Conservation (phyloP, 345 rosid species). For the Populus alba region DNA sequence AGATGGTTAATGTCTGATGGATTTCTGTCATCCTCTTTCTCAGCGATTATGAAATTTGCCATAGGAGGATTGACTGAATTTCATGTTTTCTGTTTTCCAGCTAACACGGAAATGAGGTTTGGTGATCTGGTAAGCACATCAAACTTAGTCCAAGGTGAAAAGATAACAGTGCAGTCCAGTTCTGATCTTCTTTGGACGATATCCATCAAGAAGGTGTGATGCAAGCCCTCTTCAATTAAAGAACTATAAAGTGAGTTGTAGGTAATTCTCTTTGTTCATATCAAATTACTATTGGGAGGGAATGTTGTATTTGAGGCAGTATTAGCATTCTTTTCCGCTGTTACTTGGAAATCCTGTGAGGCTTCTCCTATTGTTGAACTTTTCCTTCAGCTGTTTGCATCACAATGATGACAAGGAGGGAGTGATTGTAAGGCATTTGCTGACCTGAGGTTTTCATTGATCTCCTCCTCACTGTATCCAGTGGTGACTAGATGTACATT, state of each 20-base stretch:
- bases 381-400: background rate
- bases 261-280: background rate
- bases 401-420: background rate
- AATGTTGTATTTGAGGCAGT: background rate
- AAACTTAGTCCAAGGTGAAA: conserved; percentile 55
- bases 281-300: background rate
- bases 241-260: background rate
- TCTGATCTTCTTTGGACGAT: conserved; percentile 95
- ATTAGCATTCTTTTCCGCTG: background rate
- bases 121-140: conserved; percentile 88
- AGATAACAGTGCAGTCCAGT: conserved; percentile 65
- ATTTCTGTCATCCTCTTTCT: background rate
- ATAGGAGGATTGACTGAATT: background rate
- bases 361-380: background rate
- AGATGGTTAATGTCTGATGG: background rate
- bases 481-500: too few relatives aligned
- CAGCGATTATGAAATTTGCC: background rate
- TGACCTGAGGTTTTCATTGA: background rate
- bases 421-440: background rate
- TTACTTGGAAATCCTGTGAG: background rate
- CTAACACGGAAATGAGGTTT: conserved; percentile 66
- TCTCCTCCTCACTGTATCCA: background rate
- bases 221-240: background rate
- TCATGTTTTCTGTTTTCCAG: conserved; percentile 33
- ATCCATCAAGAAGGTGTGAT: conserved; percentile 48